Percentiles rank a stretch among this genome's conserved stretches.
These are phyloP conservation scores for Pyrus bretschneideri DNA, from an alignment of 306 rosid genomes.

Conservation along the genomic window DNA sequence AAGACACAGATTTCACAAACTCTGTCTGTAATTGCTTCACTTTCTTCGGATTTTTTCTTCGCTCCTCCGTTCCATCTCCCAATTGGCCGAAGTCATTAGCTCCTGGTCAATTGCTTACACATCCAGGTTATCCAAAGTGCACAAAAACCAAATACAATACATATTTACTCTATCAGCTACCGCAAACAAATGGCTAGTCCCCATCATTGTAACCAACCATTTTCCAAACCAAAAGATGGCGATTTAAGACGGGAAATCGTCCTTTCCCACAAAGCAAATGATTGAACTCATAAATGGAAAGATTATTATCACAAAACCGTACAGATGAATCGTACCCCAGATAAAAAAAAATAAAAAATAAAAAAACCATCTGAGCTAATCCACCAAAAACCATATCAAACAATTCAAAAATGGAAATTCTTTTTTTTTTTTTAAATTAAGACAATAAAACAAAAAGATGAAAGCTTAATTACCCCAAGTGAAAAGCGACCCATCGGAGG, in stretches of 20 bases:
- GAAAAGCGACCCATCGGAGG: constrained; percentile 82
- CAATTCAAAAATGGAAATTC: neutral
- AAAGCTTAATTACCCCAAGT: constrained; percentile 60
- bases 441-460: neutral
- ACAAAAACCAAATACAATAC: neutral
- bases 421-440: neutral
- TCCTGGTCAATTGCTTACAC: constrained; percentile 29
- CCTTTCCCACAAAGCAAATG: neutral
- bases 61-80: constrained; percentile 92
- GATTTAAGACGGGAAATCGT: neutral
- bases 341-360: no score
- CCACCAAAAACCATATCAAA: no score
- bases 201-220: neutral
- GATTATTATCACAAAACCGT: neutral
- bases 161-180: neutral
- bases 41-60: constrained; percentile 64
- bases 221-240: neutral
- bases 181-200: neutral
- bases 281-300: neutral
- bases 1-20: constrained; percentile 74
- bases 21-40: constrained; percentile 63
- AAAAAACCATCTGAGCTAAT: neutral
- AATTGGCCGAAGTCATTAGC: constrained; percentile 87
- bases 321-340: no score
- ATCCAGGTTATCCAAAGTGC: neutral